phyloP scores from a whole-genome alignment of 345 rosid genomes.

The Fremontodendron californicum region DNA sequence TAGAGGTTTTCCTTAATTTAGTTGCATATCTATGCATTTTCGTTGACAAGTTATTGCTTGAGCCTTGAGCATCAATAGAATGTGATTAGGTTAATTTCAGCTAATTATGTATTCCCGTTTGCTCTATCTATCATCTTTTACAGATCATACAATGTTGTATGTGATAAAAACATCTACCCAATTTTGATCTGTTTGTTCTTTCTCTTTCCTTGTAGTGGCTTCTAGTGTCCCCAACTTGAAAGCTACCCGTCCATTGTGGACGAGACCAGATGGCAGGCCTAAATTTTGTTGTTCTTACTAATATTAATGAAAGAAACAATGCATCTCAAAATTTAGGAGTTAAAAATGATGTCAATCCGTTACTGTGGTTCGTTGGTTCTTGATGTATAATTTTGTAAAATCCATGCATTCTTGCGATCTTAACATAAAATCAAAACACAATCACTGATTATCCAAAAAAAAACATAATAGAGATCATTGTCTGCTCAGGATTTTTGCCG shows the following conservation, averaged over 20 bases:
- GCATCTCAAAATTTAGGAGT: background rate
- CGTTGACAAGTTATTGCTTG: background rate
- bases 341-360: background rate
- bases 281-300: background rate
- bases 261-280: background rate
- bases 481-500: background rate
- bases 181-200: background rate
- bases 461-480: background rate
- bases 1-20: constrained; percentile 1
- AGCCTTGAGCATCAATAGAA: background rate
- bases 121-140: background rate
- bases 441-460: no score
- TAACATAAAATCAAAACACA: background rate
- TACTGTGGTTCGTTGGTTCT: background rate
- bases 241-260: background rate
- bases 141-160: background rate
- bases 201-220: background rate
- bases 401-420: background rate
- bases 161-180: background rate
- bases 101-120: background rate
- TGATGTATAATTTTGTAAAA: background rate
- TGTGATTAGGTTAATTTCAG: background rate
- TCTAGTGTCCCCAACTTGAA: background rate
- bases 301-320: background rate
- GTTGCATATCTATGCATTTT: background rate